Conservation (phyloP, 2,329 filamentous ascomycete species). For the Aspergillus pseudoglaucus region DNA sequence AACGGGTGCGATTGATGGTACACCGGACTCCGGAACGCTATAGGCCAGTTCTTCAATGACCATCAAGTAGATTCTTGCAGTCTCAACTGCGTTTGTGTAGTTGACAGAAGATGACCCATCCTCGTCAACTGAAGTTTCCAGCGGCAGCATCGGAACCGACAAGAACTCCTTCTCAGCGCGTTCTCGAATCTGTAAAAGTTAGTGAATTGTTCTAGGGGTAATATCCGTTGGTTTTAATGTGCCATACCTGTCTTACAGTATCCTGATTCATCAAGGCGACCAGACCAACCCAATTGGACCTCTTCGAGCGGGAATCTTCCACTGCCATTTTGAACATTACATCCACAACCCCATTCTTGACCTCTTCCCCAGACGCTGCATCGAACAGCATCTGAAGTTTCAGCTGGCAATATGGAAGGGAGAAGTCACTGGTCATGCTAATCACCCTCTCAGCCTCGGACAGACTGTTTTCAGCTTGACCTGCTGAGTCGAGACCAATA, state of each 20-base stretch:
- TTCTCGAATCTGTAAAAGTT: slow-evolving; percentile 30
- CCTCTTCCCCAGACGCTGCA: slow-evolving; percentile 19
- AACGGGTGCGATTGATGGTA: slow-evolving; percentile 23
- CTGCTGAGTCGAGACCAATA: slow-evolving; percentile 19
- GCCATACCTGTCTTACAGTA: slow-evolving; percentile 28
- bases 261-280: slow-evolving; percentile 33
- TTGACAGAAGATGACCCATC: slow-evolving; percentile 5
- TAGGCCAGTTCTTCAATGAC: slow-evolving; percentile 34
- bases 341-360: slow-evolving; percentile 30
- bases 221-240: neutral
- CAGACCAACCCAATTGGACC: slow-evolving; percentile 34
- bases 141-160: slow-evolving; percentile 23
- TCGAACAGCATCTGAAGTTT: slow-evolving; percentile 37
- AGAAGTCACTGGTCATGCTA: slow-evolving; percentile 35
- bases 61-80: slow-evolving; percentile 31
- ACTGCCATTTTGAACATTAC: slow-evolving; percentile 36
- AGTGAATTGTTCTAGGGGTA: slow-evolving; percentile 6
- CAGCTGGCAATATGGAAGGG: slow-evolving; percentile 37
- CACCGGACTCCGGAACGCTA: slow-evolving; percentile 30
- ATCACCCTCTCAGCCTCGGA: slow-evolving; percentile 31
- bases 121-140: slow-evolving; percentile 15
- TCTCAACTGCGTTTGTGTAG: slow-evolving; percentile 19
- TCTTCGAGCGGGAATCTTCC: slow-evolving; percentile 26
- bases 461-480: slow-evolving; percentile 8
- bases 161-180: slow-evolving; percentile 36